Evolutionary conservation across 345 rosid genomes (phyloP).

Genomic region (Alliaria petiolata): DNA sequence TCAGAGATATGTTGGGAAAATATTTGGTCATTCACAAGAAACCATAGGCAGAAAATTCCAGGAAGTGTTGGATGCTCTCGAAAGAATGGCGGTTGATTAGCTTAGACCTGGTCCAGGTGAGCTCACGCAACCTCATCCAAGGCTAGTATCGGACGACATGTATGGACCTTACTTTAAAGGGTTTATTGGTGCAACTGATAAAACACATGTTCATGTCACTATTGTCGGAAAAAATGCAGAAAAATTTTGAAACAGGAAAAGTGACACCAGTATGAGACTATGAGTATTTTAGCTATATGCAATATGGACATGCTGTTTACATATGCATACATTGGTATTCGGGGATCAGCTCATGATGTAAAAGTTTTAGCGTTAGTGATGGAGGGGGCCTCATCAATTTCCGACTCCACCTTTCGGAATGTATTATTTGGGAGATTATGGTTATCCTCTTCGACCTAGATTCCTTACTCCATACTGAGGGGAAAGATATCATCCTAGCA

Average conservation of each 20-base stretch:
- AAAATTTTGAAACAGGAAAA: no score
- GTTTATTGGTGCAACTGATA: no score
- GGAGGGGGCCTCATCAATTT: background rate
- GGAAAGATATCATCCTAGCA: background rate
- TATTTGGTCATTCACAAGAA: constrained; percentile 1
- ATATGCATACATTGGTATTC: no score
- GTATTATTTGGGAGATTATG: background rate
- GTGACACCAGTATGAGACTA: no score
- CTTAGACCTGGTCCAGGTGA: background rate
- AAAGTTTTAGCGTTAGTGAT: no score
- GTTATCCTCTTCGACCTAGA: background rate
- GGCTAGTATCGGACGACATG: background rate
- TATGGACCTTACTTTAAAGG: no score
- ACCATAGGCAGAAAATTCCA: background rate
- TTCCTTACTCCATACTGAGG: background rate
- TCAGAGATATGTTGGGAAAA: background rate
- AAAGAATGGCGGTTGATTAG: background rate
- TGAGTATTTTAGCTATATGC: no score
- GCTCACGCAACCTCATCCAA: background rate
- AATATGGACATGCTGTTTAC: no score
- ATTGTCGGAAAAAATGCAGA: no score
- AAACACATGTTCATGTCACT: no score
- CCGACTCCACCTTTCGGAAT: background rate
- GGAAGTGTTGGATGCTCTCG: background rate
- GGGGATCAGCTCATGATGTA: no score